Percentiles rank a stretch among this genome's conserved stretches.
phyloP scores from a whole-genome alignment of 2,329 filamentous ascomycete species.

The Berkeleyomyces rouxiae region DNA sequence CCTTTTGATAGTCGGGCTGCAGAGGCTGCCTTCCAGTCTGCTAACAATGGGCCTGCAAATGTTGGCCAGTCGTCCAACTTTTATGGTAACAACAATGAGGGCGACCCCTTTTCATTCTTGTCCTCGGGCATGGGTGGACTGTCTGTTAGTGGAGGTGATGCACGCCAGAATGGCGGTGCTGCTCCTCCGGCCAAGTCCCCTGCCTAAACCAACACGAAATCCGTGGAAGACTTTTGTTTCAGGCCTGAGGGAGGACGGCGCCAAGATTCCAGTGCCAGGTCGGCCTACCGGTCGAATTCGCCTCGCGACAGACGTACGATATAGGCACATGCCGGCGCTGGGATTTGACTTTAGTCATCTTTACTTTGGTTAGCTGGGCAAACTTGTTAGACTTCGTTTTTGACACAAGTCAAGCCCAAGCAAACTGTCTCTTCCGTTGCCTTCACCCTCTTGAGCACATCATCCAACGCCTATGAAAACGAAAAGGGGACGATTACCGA shows the following conservation, averaged over 20 bases:
- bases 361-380: background rate
- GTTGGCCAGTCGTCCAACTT: slow-evolving; percentile 53
- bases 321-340: slow-evolving; percentile 1
- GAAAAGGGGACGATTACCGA: background rate
- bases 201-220: slow-evolving; percentile 25
- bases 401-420: background rate
- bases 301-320: background rate
- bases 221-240: background rate
- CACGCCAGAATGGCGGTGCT: slow-evolving; percentile 43
- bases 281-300: background rate
- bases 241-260: background rate
- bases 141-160: slow-evolving; percentile 47
- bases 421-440: background rate
- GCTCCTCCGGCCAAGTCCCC: slow-evolving; percentile 43
- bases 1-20: slow-evolving; percentile 87
- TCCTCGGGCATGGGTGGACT: slow-evolving; percentile 56
- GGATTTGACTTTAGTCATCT: slow-evolving; percentile 1
- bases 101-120: slow-evolving; percentile 67
- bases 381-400: slow-evolving; percentile 2
- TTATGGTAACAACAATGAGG: slow-evolving; percentile 37
- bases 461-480: background rate
- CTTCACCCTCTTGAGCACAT: background rate
- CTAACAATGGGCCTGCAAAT: slow-evolving; percentile 63
- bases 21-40: slow-evolving; percentile 85
- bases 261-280: background rate